phyloP scores from a whole-genome alignment of 495 filamentous ascomycete genomes.

The Penicillium angulare region DNA sequence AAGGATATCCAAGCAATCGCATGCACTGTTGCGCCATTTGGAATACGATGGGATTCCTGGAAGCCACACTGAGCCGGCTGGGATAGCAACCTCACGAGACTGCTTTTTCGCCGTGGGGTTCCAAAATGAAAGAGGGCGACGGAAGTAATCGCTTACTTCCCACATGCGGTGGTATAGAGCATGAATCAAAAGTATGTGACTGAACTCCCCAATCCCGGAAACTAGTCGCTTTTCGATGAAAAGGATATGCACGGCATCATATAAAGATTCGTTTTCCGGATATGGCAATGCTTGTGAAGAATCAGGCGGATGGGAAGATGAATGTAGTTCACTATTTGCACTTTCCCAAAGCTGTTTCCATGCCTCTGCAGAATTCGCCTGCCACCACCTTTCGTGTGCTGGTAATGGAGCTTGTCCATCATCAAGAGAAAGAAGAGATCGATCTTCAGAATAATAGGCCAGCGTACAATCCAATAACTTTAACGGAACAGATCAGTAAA shows the following conservation, averaged over 20 bases:
- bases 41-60: slow-evolving; percentile 49
- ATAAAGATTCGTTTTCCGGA: slow-evolving; percentile 38
- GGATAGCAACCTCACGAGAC: slow-evolving; percentile 34
- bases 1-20: slow-evolving; percentile 54
- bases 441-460: slow-evolving; percentile 40
- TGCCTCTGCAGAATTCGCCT: slow-evolving; percentile 31
- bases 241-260: slow-evolving; percentile 41
- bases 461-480: slow-evolving; percentile 48
- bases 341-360: slow-evolving; percentile 39
- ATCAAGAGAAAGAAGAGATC: slow-evolving; percentile 37
- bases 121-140: slow-evolving; percentile 47
- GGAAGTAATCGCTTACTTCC: slow-evolving; percentile 50
- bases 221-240: slow-evolving; percentile 52
- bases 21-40: slow-evolving; percentile 56
- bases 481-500: not conserved
- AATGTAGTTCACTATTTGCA: slow-evolving; percentile 17
- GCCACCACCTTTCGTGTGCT: slow-evolving; percentile 48
- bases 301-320: not conserved
- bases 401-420: slow-evolving; percentile 45
- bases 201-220: slow-evolving; percentile 45
- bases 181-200: slow-evolving; percentile 48
- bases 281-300: slow-evolving; percentile 3
- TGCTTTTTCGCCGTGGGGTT: slow-evolving; percentile 47
- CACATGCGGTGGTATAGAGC: slow-evolving; percentile 50
- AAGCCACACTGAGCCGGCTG: slow-evolving; percentile 46